Base-by-base conservation (phyloP, 345 rosid species). In the Rhodomyrtus tomentosa region DNA sequence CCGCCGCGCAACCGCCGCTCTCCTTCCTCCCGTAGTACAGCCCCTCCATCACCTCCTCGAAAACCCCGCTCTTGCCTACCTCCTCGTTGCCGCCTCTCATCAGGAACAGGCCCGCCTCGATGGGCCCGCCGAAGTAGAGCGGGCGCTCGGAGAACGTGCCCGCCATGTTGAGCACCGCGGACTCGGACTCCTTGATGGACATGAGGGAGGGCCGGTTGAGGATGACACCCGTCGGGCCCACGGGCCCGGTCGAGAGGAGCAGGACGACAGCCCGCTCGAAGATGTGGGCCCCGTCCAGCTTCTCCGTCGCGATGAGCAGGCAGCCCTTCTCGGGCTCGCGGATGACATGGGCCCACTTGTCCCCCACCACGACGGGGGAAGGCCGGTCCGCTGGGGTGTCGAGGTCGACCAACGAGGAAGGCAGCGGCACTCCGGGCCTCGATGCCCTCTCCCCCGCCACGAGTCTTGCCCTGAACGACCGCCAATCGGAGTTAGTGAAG, bases 71-170 rank as follows among this genome's bases (percentile, higher is more conserved):
- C 89, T 87, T 92, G 83, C 91, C 92, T 42, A 88, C 88, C 55
- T 89, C 88, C 13, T 83, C 85, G 76, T 87, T 84, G 83, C 45
- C 84, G 72, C 88, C 88, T 24, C 89, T 90, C 86, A 92, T 91
- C 87, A 96, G 84, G 85, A 95, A 95, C 86, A 94, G 38, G 82
- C 93, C 95, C 40, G 92, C 97, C 88, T 96, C 95, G 59, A 95
- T 84, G 0, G 99, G 98, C 55, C 98, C 99, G 4, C 99, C 99
- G n/a, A 94, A 95, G 90, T 91, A 95, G 82, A 97, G 88, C 5
- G 90, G 92, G 85, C 90, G 87, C 51, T 94, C 96, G 0, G 93
- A 88, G 84, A 95, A 96, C 50, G 94, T 93, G 29, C 92, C 95
- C 0, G 91, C 90, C 68, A 86, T 89, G 62, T 94, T 95, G 29